Evolutionary conservation across 2,329 filamentous ascomycete genomes (phyloP).

Genomic region (Sporothrix pallida): DNA sequence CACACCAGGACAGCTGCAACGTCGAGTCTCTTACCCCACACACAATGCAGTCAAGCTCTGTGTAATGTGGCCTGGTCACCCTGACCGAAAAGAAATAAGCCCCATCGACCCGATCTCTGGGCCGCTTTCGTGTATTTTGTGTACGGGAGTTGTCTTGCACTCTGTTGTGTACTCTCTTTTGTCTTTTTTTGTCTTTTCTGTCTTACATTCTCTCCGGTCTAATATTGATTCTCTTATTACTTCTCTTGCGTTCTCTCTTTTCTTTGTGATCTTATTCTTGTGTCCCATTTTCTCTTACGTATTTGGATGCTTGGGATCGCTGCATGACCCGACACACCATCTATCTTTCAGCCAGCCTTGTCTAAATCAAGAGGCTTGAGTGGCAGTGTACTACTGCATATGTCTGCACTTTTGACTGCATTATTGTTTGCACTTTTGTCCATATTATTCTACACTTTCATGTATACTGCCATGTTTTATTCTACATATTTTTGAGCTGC

Average conservation of each 20-base stretch:
- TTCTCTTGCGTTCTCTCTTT: neutral
- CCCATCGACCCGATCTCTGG: neutral
- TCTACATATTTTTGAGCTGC: neutral
- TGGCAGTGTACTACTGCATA: neutral
- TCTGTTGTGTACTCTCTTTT: neutral
- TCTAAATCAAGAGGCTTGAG: neutral
- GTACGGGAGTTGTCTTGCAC: too few relatives aligned
- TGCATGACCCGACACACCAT: neutral
- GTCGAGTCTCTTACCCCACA: constrained; percentile 12
- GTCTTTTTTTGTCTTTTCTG: neutral
- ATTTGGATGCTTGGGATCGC: neutral
- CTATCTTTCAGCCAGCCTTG: constrained; percentile 17
- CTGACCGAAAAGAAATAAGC: neutral
- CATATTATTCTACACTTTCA: neutral
- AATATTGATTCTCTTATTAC: neutral
- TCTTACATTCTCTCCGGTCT: neutral
- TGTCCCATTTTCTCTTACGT: constrained; percentile 3
- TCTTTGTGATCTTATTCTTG: neutral
- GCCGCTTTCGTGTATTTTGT: neutral
- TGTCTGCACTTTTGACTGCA: neutral
- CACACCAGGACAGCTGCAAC: neutral
- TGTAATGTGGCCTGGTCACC: neutral
- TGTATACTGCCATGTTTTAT: neutral
- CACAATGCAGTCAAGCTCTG: constrained; percentile 3
- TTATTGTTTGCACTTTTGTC: constrained; percentile 3